phyloP scores from a whole-genome alignment of 495 filamentous ascomycete genomes.

The Aspergillus sparsus region DNA sequence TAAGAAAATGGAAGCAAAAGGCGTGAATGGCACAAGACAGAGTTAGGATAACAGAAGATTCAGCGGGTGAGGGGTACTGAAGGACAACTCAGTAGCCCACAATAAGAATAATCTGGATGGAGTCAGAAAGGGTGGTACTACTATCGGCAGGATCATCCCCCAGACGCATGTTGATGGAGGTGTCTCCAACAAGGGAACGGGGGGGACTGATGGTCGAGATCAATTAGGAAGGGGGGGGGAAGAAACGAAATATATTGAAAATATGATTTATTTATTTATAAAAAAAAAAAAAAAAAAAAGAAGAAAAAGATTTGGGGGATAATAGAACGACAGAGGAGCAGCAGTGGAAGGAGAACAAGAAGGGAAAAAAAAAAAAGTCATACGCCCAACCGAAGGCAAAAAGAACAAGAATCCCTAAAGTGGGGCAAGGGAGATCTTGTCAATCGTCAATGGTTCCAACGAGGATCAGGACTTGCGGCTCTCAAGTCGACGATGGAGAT shows the following conservation, averaged over 20 bases:
- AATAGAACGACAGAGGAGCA: slow-evolving; percentile 1
- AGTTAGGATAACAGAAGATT: slow-evolving; percentile 10
- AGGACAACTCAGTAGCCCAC: slow-evolving; percentile 28
- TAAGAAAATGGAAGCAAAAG: slow-evolving; percentile 6
- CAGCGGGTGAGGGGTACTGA: slow-evolving; percentile 20
- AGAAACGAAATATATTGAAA: not conserved
- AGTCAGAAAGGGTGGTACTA: slow-evolving; percentile 16
- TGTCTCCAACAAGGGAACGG: slow-evolving; percentile 7
- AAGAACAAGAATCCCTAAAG: slow-evolving; percentile 18
- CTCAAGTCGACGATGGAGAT: slow-evolving; percentile 17
- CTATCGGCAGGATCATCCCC: slow-evolving; percentile 24
- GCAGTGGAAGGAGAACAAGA: not conserved
- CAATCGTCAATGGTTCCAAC: slow-evolving; percentile 11
- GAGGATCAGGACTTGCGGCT: slow-evolving; percentile 20
- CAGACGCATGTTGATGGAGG: slow-evolving; percentile 22
- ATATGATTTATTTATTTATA: too few species aligned
- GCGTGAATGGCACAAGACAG: slow-evolving; percentile 10
- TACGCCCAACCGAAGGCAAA: slow-evolving; percentile 4
- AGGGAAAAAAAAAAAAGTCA: slow-evolving; percentile 15
- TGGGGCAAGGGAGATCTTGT: slow-evolving; percentile 22
- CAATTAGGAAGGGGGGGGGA: not conserved
- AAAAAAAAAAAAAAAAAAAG: slow-evolving; percentile 10
- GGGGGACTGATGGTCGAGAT: slow-evolving; percentile 3
- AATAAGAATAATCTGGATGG: slow-evolving; percentile 16
- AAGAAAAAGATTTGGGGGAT: slow-evolving; percentile 1